These are phyloP conservation scores for Komagataella ulmi DNA, from an alignment of 805 yeast genomes.

Conservation along the genomic window DNA sequence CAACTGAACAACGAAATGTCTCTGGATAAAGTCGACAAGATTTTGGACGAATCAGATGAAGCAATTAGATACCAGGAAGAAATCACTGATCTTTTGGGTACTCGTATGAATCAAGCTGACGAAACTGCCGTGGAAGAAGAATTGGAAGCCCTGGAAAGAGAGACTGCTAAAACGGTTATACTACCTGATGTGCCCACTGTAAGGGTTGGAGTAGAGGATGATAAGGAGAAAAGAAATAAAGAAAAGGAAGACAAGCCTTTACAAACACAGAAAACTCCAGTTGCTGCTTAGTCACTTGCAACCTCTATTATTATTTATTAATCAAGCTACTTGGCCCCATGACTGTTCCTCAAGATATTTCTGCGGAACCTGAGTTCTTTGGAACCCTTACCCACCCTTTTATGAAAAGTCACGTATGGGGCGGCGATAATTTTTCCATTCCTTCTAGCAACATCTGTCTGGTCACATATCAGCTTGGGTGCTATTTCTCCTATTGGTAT, in stretches of 20 bases:
- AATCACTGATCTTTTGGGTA: constrained; percentile 39
- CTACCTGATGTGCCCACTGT: constrained; percentile 18
- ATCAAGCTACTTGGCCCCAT: not conserved
- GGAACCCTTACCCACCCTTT: constrained; percentile 25
- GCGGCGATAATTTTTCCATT: constrained; percentile 6
- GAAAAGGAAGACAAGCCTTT: constrained; percentile 8
- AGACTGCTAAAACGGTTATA: constrained; percentile 16
- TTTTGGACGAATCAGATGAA: constrained; percentile 77
- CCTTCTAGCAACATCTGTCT: constrained; percentile 3
- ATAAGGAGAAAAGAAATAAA: constrained; percentile 8
- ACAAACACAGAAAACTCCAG: constrained; percentile 3
- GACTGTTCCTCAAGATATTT: constrained; percentile 25
- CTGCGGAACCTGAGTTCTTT: constrained; percentile 35
- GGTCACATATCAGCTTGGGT: constrained; percentile 9
- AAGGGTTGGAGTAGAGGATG: constrained; percentile 6
- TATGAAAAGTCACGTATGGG: constrained; percentile 27
- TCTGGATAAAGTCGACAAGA: constrained; percentile 62
- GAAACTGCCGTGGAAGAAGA: constrained; percentile 62
- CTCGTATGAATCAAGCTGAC: constrained; percentile 25
- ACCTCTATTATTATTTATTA: too few species aligned
- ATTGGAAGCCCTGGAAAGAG: constrained; percentile 33
- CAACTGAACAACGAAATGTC: constrained; percentile 70
- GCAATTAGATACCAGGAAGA: constrained; percentile 72
- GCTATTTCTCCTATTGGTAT: constrained; percentile 36
- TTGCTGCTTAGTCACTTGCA: not conserved